Evolutionary conservation across 768 basidiomycete genomes (phyloP).

Genomic region (Mrakia gelida): DNA sequence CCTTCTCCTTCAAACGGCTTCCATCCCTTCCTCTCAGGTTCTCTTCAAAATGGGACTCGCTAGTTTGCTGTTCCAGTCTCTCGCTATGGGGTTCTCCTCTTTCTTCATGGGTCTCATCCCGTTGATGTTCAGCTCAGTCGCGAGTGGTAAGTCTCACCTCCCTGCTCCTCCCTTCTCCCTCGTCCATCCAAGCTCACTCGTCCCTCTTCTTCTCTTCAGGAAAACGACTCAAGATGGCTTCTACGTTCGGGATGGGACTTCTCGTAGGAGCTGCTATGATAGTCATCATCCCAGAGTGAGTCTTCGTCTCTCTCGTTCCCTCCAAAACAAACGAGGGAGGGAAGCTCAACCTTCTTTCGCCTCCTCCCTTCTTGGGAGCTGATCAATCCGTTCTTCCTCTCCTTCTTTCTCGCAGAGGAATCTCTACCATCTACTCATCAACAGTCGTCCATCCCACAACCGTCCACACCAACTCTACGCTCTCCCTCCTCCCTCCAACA

Average conservation of each 20-base stretch:
- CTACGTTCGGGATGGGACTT: slow-evolving; percentile 70
- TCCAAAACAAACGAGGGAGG: slow-evolving; percentile 33
- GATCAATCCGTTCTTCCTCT: slow-evolving; percentile 33
- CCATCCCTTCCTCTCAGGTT: neutral
- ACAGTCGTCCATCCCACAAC: slow-evolving; percentile 50
- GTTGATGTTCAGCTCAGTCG: slow-evolving; percentile 56
- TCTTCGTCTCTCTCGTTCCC: slow-evolving; percentile 43
- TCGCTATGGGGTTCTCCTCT: slow-evolving; percentile 44
- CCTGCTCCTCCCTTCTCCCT: neutral
- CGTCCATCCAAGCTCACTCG: slow-evolving; percentile 30
- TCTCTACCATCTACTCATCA: slow-evolving; percentile 56
- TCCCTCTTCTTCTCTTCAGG: slow-evolving; percentile 44
- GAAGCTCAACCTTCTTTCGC: neutral
- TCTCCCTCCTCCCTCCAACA: slow-evolving; percentile 9
- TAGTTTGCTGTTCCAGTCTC: slow-evolving; percentile 42
- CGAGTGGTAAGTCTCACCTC: slow-evolving; percentile 52
- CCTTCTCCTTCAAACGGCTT: neutral
- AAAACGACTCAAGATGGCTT: slow-evolving; percentile 52
- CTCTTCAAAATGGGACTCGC: slow-evolving; percentile 41
- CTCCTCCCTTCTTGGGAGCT: neutral
- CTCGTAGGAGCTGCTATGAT: slow-evolving; percentile 84
- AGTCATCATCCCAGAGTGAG: slow-evolving; percentile 89
- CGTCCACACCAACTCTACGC: slow-evolving; percentile 56
- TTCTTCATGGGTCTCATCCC: slow-evolving; percentile 72
- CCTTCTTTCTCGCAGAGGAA: slow-evolving; percentile 58